Base-by-base conservation (phyloP, 2,329 filamentous ascomycete genomes). In the Rhynchosporium agropyri region DNA sequence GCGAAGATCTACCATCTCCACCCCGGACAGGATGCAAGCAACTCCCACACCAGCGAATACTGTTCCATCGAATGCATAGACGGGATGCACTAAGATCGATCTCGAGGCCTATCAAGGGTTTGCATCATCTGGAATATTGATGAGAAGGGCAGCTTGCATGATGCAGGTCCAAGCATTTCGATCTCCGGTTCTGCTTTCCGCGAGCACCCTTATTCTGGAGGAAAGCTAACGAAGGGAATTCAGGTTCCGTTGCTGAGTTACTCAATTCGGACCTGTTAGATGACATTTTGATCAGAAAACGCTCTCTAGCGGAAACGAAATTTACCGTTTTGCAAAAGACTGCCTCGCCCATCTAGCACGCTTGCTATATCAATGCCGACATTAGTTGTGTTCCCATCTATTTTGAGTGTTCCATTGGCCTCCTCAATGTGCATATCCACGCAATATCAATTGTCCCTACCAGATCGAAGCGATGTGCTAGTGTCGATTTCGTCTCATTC, bases 21-120 rank as follows among this genome's bases (percentile, higher is more conserved):
- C 64, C 64, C 56, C 43, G 56, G 45, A 57, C 59, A 38, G 54
- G 62, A 62, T 66, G 59, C 62, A 40, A 48, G 51, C 13, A 62
- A 66, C 64, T 66, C 40, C 64, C 64, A 66, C 64, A 66, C 53
- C 64, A 64, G 64, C 64, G 50, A 62, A 66, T 63, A 59, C 61
- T 13, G 12, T 50, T 50, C 20, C 20, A 40, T 59, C 43, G 28
- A 49, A 59, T 60, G 15, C 33, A 40, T 20, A 12, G 31, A 53
- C 5, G n/a, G 33, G 31, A 53, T 8, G n/a, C 33, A 13, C 8
- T 26, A 10, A 26, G 15, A 58, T 60, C 50, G 50, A 54, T 57
- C 51, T 60, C 55, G 56, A 26, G 29, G 31, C 54, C 28, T n/a
- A 20, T 10, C 55, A 62, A 20, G 60, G 63, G 51, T 57, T 31